These are phyloP conservation scores for Saccharomyces kudriavzevii DNA, from an alignment of 805 yeast genomes.

Conservation along the genomic window DNA sequence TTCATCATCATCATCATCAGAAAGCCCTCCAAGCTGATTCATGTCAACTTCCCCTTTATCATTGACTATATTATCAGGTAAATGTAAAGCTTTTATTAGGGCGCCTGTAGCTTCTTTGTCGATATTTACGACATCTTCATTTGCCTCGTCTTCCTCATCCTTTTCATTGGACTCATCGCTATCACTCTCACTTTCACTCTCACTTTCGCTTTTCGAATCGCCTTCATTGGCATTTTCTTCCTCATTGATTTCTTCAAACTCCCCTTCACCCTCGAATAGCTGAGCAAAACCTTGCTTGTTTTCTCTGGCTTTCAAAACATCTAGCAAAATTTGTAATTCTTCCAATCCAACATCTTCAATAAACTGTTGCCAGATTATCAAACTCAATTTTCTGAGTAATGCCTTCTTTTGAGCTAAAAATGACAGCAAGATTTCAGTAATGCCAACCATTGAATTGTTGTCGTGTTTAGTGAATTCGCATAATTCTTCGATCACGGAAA, in stretches of 20 bases:
- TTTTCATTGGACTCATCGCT: slow-evolving; percentile 29
- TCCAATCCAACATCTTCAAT: slow-evolving; percentile 36
- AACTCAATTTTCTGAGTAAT: slow-evolving; percentile 48
- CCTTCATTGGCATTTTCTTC: slow-evolving; percentile 36
- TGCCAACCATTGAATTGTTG: slow-evolving; percentile 37
- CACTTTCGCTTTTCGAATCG: slow-evolving; percentile 30
- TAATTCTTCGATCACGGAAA: slow-evolving; percentile 65
- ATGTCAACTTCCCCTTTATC: slow-evolving; percentile 38
- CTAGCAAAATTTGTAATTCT: slow-evolving; percentile 44
- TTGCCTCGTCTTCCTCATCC: slow-evolving; percentile 29
- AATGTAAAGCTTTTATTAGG: slow-evolving; percentile 62
- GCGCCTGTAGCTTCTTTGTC: slow-evolving; percentile 53
- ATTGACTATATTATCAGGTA: slow-evolving; percentile 42
- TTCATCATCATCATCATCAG: slow-evolving; percentile 39
- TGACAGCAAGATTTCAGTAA: slow-evolving; percentile 52
- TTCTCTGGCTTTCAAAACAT: slow-evolving; percentile 58
- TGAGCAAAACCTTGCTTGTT: slow-evolving; percentile 72
- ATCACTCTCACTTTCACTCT: slow-evolving; percentile 19
- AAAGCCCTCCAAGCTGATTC: slow-evolving; percentile 41
- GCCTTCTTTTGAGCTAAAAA: slow-evolving; percentile 50
- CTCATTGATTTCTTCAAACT: slow-evolving; percentile 39
- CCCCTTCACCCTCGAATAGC: slow-evolving; percentile 60
- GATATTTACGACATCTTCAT: slow-evolving; percentile 39
- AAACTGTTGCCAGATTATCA: slow-evolving; percentile 50
- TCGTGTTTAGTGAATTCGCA: slow-evolving; percentile 31